A percentile compares a stretch with the other conserved stretches of the same genome.
Conservation (phyloP, 106 monocot genomes). For the Platanthera zijinensis region DNA sequence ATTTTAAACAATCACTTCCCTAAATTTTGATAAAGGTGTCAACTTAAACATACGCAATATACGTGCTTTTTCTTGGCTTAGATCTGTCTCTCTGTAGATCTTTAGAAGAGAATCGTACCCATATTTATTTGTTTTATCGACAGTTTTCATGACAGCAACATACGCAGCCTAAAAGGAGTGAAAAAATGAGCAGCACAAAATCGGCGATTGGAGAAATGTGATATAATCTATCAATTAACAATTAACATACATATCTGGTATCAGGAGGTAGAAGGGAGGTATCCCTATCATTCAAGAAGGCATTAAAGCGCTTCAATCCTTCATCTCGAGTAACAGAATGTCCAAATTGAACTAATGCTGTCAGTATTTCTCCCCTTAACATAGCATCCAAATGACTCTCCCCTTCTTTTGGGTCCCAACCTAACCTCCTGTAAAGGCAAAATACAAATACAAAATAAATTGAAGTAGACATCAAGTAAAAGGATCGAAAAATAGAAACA, state of each 20-base stretch:
- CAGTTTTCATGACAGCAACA: constrained; percentile 62
- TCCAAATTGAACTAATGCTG: constrained; percentile 66
- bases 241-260: constrained; percentile 52
- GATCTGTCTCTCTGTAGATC: constrained; percentile 64
- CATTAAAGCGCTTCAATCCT: constrained; percentile 52
- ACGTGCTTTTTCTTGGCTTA: constrained; percentile 74
- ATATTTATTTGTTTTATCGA: constrained; percentile 40
- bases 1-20: neutral
- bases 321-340: constrained; percentile 64
- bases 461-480: neutral
- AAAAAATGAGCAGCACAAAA: neutral
- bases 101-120: constrained; percentile 75
- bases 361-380: constrained; percentile 64
- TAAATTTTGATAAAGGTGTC: neutral
- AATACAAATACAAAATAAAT: constrained; percentile 7
- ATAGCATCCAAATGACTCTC: constrained; percentile 87
- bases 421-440: constrained; percentile 52
- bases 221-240: neutral
- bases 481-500: neutral
- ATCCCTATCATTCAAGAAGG: constrained; percentile 60
- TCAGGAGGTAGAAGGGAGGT: constrained; percentile 78
- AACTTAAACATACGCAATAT: constrained; percentile 48
- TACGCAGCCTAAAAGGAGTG: constrained; percentile 66
- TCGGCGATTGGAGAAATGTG: neutral
- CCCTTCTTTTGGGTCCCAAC: constrained; percentile 77